phyloP scores from a whole-genome alignment of 306 rosid genomes.

The Phaseolus lunatus region DNA sequence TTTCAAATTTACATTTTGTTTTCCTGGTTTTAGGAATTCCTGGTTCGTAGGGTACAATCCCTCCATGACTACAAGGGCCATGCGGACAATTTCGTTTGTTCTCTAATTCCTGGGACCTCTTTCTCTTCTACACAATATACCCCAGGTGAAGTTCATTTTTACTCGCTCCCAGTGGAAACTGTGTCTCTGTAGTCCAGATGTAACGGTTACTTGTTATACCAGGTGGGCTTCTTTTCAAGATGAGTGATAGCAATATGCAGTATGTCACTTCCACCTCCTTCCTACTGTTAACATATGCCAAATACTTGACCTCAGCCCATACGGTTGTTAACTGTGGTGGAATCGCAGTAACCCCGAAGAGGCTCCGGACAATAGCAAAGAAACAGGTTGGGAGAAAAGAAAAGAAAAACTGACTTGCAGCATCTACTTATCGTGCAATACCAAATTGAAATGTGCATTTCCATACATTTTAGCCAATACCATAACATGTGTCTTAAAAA shows the following conservation, averaged over 20 bases:
- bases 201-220: slow-evolving; percentile 58
- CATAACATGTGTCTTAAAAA: too few species aligned
- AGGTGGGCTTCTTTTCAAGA: slow-evolving; percentile 97
- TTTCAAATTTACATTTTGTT: neutral
- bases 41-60: slow-evolving; percentile 71
- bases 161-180: neutral
- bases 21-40: slow-evolving; percentile 66
- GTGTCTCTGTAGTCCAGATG: slow-evolving; percentile 50
- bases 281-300: slow-evolving; percentile 84
- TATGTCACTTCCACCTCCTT: slow-evolving; percentile 96
- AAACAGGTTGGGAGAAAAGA: slow-evolving; percentile 63
- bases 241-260: slow-evolving; percentile 91
- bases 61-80: slow-evolving; percentile 94
- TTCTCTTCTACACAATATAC: slow-evolving; percentile 88
- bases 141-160: slow-evolving; percentile 63
- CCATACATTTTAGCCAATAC: too few species aligned
- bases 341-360: slow-evolving; percentile 62
- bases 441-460: neutral
- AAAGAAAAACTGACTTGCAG: neutral
- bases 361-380: slow-evolving; percentile 77
- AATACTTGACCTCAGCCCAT: slow-evolving; percentile 79
- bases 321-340: slow-evolving; percentile 77
- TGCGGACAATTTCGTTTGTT: slow-evolving; percentile 89
- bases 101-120: slow-evolving; percentile 82
- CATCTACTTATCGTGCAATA: neutral